These are phyloP conservation scores for Chenopodium album DNA, from an alignment of 148 eudicot genomes.

Conservation along the genomic window DNA sequence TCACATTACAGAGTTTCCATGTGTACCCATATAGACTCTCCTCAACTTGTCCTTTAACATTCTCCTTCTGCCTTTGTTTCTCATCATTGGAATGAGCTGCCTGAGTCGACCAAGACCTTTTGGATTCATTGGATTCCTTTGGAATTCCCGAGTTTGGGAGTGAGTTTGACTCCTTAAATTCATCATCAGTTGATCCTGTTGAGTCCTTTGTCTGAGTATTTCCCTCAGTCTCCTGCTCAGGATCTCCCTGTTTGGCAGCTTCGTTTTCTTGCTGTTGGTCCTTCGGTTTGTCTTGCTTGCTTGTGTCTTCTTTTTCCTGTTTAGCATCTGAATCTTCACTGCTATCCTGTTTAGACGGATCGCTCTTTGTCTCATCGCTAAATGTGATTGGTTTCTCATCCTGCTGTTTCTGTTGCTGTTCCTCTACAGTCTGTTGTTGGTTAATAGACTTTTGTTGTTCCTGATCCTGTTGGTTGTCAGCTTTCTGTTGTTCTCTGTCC, in stretches of 20 bases:
- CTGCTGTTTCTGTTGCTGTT: slow-evolving; percentile 27
- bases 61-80: slow-evolving; percentile 55
- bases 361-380: slow-evolving; percentile 38
- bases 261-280: slow-evolving; percentile 23
- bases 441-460: not conserved
- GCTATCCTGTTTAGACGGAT: slow-evolving; percentile 32
- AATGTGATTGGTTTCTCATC: slow-evolving; percentile 32
- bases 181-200: slow-evolving; percentile 29
- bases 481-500: slow-evolving; percentile 5
- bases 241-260: slow-evolving; percentile 6
- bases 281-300: slow-evolving; percentile 22
- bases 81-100: slow-evolving; percentile 60
- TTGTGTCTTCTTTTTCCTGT: slow-evolving; percentile 15
- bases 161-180: slow-evolving; percentile 26
- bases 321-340: slow-evolving; percentile 29
- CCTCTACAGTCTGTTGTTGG: slow-evolving; percentile 25
- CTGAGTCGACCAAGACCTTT: slow-evolving; percentile 72
- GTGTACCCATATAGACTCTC: slow-evolving; percentile 38
- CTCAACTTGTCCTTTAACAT: slow-evolving; percentile 26
- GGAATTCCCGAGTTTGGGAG: slow-evolving; percentile 59
- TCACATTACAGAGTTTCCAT: slow-evolving; percentile 73
- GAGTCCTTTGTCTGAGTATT: slow-evolving; percentile 19
- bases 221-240: slow-evolving; percentile 10
- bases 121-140: slow-evolving; percentile 70
- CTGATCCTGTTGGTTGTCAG: slow-evolving; percentile 21